These are phyloP conservation scores for Neonectria punicea DNA, from an alignment of 2,329 filamentous ascomycete species.

Conservation along the genomic window DNA sequence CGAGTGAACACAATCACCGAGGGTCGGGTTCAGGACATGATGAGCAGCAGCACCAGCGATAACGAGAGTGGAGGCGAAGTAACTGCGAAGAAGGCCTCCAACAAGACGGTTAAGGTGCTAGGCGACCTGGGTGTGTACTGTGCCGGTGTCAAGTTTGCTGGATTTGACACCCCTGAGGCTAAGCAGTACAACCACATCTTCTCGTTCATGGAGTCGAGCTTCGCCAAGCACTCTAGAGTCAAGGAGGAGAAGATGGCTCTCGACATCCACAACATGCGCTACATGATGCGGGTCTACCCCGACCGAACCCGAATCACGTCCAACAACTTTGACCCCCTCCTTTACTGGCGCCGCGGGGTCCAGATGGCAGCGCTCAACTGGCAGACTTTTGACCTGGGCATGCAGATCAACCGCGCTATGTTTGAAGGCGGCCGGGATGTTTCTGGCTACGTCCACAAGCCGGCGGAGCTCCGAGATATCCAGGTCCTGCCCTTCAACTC, in stretches of 20 bases:
- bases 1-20: conserved; percentile 69
- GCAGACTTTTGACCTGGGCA: conserved; percentile 96
- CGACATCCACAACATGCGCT: conserved; percentile 89
- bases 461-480: conserved; percentile 81
- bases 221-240: conserved; percentile 81
- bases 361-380: conserved; percentile 99
- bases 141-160: conserved; percentile 81
- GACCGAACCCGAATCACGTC: conserved; percentile 84
- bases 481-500: conserved; percentile 65
- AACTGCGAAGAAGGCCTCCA: conserved; percentile 71
- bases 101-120: conserved; percentile 86
- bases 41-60: conserved; percentile 78
- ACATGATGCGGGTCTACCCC: conserved; percentile 95
- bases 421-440: conserved; percentile 89
- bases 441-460: conserved; percentile 94
- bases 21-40: conserved; percentile 63
- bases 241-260: conserved; percentile 80
- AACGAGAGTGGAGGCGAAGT: conserved; percentile 76
- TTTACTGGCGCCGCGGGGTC: conserved; percentile 93
- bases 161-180: conserved; percentile 81
- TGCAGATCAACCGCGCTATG: conserved; percentile 98
- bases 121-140: conserved; percentile 86
- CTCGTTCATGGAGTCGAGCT: conserved; percentile 91
- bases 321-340: conserved; percentile 92
- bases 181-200: conserved; percentile 94